Evolutionary conservation across 2,329 filamentous ascomycete species (phyloP).

Genomic region (Pseudocercospora ulei): DNA sequence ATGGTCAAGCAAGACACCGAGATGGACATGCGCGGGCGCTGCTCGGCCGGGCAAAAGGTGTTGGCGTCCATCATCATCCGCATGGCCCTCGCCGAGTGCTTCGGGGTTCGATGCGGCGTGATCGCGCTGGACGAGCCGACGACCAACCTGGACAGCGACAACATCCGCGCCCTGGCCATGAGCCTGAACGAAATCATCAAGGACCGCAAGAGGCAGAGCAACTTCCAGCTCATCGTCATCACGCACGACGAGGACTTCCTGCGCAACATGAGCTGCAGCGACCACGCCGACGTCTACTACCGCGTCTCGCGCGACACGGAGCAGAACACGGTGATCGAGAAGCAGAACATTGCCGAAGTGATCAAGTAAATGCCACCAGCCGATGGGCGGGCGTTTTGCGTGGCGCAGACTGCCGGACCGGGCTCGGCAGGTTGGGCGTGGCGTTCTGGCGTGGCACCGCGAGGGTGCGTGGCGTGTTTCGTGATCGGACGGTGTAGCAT

Average conservation of each 20-base stretch:
- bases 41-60: conserved; percentile 92
- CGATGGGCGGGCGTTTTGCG: conserved; percentile 10
- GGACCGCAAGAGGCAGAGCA: conserved; percentile 69
- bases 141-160: conserved; percentile 90
- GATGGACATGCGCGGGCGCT: conserved; percentile 98
- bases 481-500: no score
- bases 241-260: conserved; percentile 98
- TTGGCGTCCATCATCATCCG: conserved; percentile 96
- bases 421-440: no score
- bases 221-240: conserved; percentile 97
- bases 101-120: conserved; percentile 88
- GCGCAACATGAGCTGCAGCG: conserved; percentile 81
- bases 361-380: background rate
- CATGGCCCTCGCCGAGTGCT: conserved; percentile 88
- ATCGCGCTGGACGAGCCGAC: conserved; percentile 97
- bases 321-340: conserved; percentile 79
- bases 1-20: conserved; percentile 97
- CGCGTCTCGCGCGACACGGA: conserved; percentile 70
- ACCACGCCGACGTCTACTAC: conserved; percentile 89
- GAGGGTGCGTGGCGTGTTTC: no score
- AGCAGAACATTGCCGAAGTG: conserved; percentile 39
- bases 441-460: no score
- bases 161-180: conserved; percentile 79
- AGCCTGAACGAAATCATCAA: conserved; percentile 82
- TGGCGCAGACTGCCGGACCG: background rate